These are phyloP conservation scores for Ascochyta fabae DNA, from an alignment of 2,329 filamentous ascomycete genomes.

Conservation along the genomic window DNA sequence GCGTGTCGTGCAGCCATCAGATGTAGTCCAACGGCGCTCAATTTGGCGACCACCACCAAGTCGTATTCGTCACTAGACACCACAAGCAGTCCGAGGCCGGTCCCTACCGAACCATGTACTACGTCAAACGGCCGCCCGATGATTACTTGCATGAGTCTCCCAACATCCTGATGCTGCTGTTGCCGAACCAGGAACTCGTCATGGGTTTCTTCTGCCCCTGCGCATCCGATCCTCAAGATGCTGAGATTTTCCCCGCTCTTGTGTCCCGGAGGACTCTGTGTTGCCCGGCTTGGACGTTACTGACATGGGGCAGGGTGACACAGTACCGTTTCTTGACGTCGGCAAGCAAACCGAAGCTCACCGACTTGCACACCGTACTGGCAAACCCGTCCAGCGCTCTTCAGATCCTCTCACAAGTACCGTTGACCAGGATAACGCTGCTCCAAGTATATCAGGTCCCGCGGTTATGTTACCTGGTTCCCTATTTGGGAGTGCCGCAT, in stretches of 20 bases:
- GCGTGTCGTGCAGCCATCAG: not conserved
- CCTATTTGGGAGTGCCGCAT: constrained; percentile 13
- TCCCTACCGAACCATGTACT: not conserved
- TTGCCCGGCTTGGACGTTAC: not conserved
- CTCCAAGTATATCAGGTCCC: constrained; percentile 7
- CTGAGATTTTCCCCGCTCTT: constrained; percentile 7
- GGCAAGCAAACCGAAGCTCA: constrained; percentile 8
- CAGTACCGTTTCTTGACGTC: constrained; percentile 14
- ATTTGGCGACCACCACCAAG: not conserved
- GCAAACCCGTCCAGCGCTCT: not conserved
- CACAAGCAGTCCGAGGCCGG: not conserved
- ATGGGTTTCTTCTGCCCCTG: not conserved
- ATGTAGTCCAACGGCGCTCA: not conserved
- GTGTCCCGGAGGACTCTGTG: constrained; percentile 1
- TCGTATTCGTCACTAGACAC: not conserved
- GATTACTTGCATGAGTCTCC: not conserved
- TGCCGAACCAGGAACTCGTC: not conserved
- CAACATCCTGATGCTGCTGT: not conserved
- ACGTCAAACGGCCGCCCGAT: not conserved
- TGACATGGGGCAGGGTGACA: constrained; percentile 9
- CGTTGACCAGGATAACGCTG: constrained; percentile 4
- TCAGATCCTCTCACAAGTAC: not conserved
- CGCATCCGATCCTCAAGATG: not conserved
- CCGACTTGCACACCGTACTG: constrained; percentile 5
- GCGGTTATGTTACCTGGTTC: not conserved